Conservation (phyloP, 371 early-diverging fungal species). For the Lichtheimia ornata region DNA sequence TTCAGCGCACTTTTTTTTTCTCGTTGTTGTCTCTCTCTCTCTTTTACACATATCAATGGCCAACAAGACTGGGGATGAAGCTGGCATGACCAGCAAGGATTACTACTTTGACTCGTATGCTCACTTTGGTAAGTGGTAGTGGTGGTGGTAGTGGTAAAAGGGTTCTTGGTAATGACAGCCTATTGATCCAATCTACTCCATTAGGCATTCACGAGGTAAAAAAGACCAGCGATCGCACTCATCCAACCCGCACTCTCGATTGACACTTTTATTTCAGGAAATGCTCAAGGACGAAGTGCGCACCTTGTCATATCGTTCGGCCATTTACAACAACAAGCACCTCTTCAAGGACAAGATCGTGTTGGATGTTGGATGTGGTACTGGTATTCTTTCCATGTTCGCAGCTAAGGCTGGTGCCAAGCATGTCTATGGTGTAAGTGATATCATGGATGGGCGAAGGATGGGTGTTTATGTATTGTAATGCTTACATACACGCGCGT, state of each 20-base stretch:
- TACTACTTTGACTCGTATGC: slow-evolving; percentile 98
- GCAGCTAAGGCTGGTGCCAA: slow-evolving; percentile 91
- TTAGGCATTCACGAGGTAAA: slow-evolving; percentile 60
- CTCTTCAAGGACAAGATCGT: slow-evolving; percentile 96
- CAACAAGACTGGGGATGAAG: slow-evolving; percentile 7
- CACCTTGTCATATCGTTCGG: slow-evolving; percentile 91
- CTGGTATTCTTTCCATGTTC: slow-evolving; percentile 95
- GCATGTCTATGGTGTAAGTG: slow-evolving; percentile 85
- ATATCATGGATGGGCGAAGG: no score
- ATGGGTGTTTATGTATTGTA: no score
- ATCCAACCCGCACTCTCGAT: not conserved
- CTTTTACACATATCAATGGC: no score
- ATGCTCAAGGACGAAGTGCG: slow-evolving; percentile 96
- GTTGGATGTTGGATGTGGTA: slow-evolving; percentile 96
- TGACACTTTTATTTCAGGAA: slow-evolving; percentile 59
- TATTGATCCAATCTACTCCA: not conserved
- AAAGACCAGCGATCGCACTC: not conserved
- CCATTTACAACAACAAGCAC: slow-evolving; percentile 92
- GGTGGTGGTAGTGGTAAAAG: no score
- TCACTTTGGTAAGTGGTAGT: slow-evolving; percentile 75
- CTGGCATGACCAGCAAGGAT: slow-evolving; percentile 77
- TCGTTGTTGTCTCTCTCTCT: no score
- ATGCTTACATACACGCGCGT: no score
- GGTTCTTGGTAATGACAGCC: no score
- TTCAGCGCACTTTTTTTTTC: no score